A percentile compares a stretch with the other conserved stretches of the same genome.
phyloP scores from a whole-genome alignment of 2,329 filamentous ascomycete genomes.

The Cercospora nicotianae region DNA sequence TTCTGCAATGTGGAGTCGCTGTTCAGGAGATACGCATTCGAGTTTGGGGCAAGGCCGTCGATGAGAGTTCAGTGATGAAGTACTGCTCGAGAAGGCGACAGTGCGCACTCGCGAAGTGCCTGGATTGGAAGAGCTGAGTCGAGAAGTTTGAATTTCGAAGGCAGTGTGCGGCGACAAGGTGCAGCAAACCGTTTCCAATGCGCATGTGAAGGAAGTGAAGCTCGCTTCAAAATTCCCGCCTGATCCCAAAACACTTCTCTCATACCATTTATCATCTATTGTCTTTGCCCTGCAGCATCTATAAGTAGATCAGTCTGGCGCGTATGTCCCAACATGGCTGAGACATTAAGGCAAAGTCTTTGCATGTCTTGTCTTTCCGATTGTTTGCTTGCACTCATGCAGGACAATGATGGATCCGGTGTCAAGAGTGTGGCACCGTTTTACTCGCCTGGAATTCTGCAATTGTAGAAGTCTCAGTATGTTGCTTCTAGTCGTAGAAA shows the following conservation, averaged over 20 bases:
- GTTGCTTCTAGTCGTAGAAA: not conserved
- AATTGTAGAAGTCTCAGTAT: not conserved
- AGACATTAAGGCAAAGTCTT: not conserved
- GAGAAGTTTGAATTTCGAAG: not conserved
- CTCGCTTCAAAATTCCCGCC: conserved; percentile 2
- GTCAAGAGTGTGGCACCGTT: not conserved
- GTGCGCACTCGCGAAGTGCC: not conserved
- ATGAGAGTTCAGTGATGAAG: not conserved
- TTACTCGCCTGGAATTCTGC: not conserved
- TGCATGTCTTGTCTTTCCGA: not conserved
- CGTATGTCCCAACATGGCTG: not conserved
- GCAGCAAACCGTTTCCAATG: not conserved
- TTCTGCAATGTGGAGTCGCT: not conserved
- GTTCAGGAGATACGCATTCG: not conserved
- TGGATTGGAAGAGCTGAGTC: not conserved
- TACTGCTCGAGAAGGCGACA: not conserved
- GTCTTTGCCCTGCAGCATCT: not conserved
- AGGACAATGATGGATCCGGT: not conserved
- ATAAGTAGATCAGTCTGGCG: not conserved
- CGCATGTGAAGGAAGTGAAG: conserved; percentile 1
- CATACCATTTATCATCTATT: not conserved
- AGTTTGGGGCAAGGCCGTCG: not conserved
- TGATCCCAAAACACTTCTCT: not conserved
- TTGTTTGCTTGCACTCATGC: not conserved
- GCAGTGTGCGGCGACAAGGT: not conserved